These are phyloP conservation scores for Ganoderma lingzhi DNA, from an alignment of 1,284 basidiomycete genomes.

Conservation along the genomic window DNA sequence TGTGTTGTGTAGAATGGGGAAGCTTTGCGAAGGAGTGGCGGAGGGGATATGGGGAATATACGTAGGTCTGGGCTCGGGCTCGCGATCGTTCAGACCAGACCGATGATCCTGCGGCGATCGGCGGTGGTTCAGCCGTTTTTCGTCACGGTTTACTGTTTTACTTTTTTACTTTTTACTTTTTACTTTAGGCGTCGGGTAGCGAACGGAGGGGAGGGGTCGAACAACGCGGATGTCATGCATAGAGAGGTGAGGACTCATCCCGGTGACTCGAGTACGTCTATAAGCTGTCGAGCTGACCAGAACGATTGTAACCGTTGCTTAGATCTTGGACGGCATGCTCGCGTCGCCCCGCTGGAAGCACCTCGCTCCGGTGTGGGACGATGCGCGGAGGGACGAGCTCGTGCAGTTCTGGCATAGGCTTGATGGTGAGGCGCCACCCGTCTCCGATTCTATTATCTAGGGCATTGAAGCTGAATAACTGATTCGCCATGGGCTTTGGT, in stretches of 20 bases:
- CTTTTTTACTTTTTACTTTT: not conserved
- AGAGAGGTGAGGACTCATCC: conserved; percentile 50
- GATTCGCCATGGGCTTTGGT: too few relatives aligned
- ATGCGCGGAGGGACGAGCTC: conserved; percentile 51
- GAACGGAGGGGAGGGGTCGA: conserved; percentile 52
- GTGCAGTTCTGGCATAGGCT: conserved; percentile 65
- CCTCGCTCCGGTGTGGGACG: conserved; percentile 52
- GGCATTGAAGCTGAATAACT: too few relatives aligned
- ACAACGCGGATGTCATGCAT: conserved; percentile 64
- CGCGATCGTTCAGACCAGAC: too few relatives aligned
- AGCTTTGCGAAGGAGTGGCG: conserved; percentile 67
- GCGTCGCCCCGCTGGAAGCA: conserved; percentile 54
- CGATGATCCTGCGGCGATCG: too few relatives aligned
- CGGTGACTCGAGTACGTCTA: not conserved
- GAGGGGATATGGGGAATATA: conserved; percentile 53
- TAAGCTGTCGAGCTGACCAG: not conserved
- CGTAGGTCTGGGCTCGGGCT: conserved; percentile 45
- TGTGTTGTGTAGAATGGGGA: conserved; percentile 47
- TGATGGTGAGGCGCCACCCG: conserved; percentile 45
- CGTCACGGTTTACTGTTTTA: too few relatives aligned
- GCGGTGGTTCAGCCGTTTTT: too few relatives aligned
- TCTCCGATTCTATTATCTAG: not conserved
- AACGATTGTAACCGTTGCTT: not conserved
- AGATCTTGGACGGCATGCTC: conserved; percentile 68
- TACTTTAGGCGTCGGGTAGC: conserved; percentile 46